Conservation (phyloP, 371 early-diverging fungal species). For the Fennellomyces sp. region DNA sequence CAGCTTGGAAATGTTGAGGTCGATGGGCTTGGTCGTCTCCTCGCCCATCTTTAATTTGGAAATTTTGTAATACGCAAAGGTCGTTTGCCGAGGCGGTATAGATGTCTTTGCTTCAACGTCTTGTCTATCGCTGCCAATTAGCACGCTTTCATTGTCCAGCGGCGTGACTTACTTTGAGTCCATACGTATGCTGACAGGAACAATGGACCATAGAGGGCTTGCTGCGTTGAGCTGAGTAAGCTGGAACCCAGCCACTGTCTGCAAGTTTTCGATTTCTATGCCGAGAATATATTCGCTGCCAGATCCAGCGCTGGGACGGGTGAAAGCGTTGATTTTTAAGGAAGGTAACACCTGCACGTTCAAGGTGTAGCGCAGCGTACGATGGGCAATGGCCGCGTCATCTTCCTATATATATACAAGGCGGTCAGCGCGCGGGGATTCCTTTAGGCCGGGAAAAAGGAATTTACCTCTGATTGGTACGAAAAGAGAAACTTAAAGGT, state of each 20-base stretch:
- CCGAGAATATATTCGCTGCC: slow-evolving; percentile 87
- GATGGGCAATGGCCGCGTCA: slow-evolving; percentile 64
- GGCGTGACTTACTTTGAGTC: slow-evolving; percentile 18
- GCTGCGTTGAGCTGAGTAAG: slow-evolving; percentile 73
- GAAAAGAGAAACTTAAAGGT: slow-evolving; percentile 71
- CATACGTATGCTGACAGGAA: slow-evolving; percentile 50
- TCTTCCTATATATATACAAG: slow-evolving; percentile 42
- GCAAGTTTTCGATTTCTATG: slow-evolving; percentile 84
- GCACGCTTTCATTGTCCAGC: background rate
- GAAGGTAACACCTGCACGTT: slow-evolving; percentile 79
- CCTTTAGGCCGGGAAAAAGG: background rate
- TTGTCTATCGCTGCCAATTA: slow-evolving; percentile 8
- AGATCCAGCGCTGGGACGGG: slow-evolving; percentile 75
- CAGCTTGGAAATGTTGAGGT: slow-evolving; percentile 39
- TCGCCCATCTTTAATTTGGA: slow-evolving; percentile 18
- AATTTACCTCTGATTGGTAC: slow-evolving; percentile 63
- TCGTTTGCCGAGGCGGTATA: slow-evolving; percentile 64
- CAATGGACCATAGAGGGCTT: slow-evolving; percentile 76
- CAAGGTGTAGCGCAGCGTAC: slow-evolving; percentile 67
- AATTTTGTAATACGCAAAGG: slow-evolving; percentile 67
- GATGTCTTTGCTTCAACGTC: slow-evolving; percentile 41
- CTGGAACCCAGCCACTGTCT: slow-evolving; percentile 58
- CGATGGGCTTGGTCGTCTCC: slow-evolving; percentile 33
- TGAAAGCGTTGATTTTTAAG: slow-evolving; percentile 90
- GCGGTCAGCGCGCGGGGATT: background rate